Evolutionary conservation across 2,329 filamentous ascomycete genomes (phyloP), one percentile per base, ranked within the genome.

Genomic region (Penicillium griseofulvum): DNA sequence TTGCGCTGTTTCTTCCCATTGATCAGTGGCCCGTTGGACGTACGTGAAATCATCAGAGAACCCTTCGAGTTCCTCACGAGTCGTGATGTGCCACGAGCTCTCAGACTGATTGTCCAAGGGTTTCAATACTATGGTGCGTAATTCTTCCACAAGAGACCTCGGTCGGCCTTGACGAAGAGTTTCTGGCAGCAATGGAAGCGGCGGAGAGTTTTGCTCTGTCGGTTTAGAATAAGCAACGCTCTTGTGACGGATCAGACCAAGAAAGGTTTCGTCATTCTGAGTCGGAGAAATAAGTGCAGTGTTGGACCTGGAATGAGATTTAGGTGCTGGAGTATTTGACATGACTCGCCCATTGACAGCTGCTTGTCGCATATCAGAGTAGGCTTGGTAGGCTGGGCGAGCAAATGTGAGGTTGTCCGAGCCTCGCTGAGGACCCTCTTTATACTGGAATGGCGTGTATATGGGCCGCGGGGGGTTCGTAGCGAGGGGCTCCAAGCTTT

Each of bases 1-100:
- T 47, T 76, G 72, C 14, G 78, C 76, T 3, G 74, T 66, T 43
- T 68, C 67, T 61, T 83, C 80, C 80, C 79, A 83, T 5, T 70
- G 61, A 44, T 73, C 67, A 7, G 76, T 62, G 14, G 69, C 67
- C 44, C 74, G 67, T 43, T 72, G 67, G 16, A 80, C 76, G 55
- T 76, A 80, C 28, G 62, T 62, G 46, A 80, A 79, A 53, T 78
- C 70, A 55, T 76, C 74, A 1, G 71, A 59, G 33, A 74, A 69
- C 7, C 67, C 65, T n/a, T 68, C 62, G 14, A 77, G 57, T 26
- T 68, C 68, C 43, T 68, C 68, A 19, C 66, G 65, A 29, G 69
- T 69, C 1, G 66, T 68, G 12, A 65, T 58, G 50, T 72, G 68
- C 61, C 66, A 70, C 2, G 70, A 59, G 55, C 68, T 72, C 53